Base-by-base conservation (phyloP, 768 basidiomycete genomes). In the Kwoniella newhampshirensis region DNA sequence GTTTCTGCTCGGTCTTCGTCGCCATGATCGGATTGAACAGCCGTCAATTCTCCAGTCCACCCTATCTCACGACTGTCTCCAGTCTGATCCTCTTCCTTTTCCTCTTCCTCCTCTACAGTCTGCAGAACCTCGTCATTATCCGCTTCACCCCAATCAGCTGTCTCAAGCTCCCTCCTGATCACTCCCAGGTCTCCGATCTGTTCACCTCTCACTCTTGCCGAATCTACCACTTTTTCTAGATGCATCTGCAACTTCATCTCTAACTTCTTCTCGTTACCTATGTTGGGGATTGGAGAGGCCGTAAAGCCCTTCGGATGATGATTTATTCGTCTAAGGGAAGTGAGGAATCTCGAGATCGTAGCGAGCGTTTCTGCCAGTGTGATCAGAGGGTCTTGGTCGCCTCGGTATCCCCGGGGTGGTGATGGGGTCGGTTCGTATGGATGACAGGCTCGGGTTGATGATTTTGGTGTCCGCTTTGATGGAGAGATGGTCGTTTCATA, bases 121-220 rank as follows among this genome's bases (percentile, higher is more conserved):
- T 39, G 20, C 17, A 35, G 3, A 37, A 12, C 21, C 12, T 21
- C 12, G 26, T 23, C 26, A 43, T 20, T 25, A 23, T 32, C 39
- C 23, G 28, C 32, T 35, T 27, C 39, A 57, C 47, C 47, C 26
- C 25, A 47, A 26, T 35, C 36, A 55, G n/a, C 44, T 40, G 13
- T 13, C 32, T 13, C 32, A 6, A 42, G 7, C 35, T 60, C 54
- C 20, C 37, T 40, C 12, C 8, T 40, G 26, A 53, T 30, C 15
- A 43, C 43, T 18, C 42, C 45, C 47, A 64, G 27, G 15, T 57
- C 47, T 43, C 55, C 50, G 17, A 60, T 36, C 51, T 41, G 42
- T 37, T 58, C 63, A 36, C 57, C 63, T 20, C 59, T 32, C 20
- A 18, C 50, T 43, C 37, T 51, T 47, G 57, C 59, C 27, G 45